Evolutionary conservation across 768 basidiomycete genomes (phyloP), one percentile per base, ranked within the genome.

Genomic region (Mycena rosella): DNA sequence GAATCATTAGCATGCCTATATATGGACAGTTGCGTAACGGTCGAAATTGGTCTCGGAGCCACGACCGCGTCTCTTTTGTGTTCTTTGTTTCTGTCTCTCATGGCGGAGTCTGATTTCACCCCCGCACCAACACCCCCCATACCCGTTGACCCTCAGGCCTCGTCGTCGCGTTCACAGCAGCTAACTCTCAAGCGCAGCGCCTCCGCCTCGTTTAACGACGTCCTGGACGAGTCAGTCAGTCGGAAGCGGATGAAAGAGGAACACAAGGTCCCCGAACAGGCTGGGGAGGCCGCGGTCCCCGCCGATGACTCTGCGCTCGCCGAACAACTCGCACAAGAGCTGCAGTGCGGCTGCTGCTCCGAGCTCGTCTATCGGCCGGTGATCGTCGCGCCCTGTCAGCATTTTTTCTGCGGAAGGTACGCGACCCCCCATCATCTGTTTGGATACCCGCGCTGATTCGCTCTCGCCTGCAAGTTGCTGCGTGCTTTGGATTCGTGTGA

Each of bases 351-450:
- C 24, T 95, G 94, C 76, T 96, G 94, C 78, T 86, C 92, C 20
- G 94, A 88, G 64, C 83, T 96, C 47, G 89, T 92, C 65, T 94
- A 96, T 78, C 84, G 87, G 66, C 94, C 94, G 3, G 94, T 96
- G 18, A 81, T 94, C 30, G 92, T 96, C 57, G 84, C 86, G 38
- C 94, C 94, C 32, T 96, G 94, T 77, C 92, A 95, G 72, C 94
- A 96, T 83, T 94, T 92, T 84, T 95, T 95, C 76, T 96, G 94
- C 74, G 94, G 94, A 78, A 94, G 94, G 93, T 94, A 78, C 65
- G 80, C 72, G 54, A 18, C 9, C 53, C 58, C 0, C 36, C 40
- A 32, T 15, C 29, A 26, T 45, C 14, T 18, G 14, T n/a, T 40
- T n/a, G 14, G 18, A 32, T 3, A 29, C 2, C 24, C 34, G 27